phyloP scores from a whole-genome alignment of 202 grass and related monocot genomes.

The Bolboschoenoplectus hybrid region DNA sequence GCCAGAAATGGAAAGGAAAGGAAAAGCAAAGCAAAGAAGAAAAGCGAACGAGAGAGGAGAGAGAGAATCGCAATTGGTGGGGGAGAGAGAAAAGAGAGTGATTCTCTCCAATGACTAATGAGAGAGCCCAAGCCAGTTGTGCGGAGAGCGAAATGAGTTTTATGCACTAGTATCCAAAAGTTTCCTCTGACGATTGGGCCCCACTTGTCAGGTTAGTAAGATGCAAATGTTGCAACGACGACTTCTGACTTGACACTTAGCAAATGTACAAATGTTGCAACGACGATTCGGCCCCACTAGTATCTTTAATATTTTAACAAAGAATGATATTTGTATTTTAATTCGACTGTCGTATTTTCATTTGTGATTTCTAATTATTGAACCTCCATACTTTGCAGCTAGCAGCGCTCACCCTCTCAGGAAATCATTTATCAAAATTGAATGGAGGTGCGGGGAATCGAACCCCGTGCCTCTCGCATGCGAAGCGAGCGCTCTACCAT shows the following conservation, averaged over 20 bases:
- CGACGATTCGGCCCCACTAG: background rate
- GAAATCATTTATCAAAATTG: background rate
- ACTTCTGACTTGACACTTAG: too few species aligned
- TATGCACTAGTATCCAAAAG: background rate
- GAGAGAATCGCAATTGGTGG: constrained; percentile 1
- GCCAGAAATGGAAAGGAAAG: constrained; percentile 32
- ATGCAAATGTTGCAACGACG: too few species aligned
- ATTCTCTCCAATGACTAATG: constrained; percentile 14
- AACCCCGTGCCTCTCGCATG: constrained; percentile 99
- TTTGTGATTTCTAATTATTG: too few species aligned
- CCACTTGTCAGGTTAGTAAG: background rate
- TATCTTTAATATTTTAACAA: too few species aligned
- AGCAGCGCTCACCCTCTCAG: too few species aligned
- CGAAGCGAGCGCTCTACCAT: constrained; percentile 96
- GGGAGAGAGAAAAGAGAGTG: background rate
- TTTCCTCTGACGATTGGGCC: background rate
- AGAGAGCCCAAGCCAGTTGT: background rate
- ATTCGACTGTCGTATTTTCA: too few species aligned
- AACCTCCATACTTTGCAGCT: too few species aligned
- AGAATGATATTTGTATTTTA: too few species aligned
- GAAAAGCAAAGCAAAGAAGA: background rate
- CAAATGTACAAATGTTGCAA: background rate
- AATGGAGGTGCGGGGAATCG: constrained; percentile 93
- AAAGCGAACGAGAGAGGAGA: background rate
- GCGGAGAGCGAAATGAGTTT: background rate